Percentiles rank a stretch among this genome's conserved stretches.
These are phyloP conservation scores for Parastagonospora nodorum DNA, from an alignment of 2,329 filamentous ascomycete species.

Conservation along the genomic window DNA sequence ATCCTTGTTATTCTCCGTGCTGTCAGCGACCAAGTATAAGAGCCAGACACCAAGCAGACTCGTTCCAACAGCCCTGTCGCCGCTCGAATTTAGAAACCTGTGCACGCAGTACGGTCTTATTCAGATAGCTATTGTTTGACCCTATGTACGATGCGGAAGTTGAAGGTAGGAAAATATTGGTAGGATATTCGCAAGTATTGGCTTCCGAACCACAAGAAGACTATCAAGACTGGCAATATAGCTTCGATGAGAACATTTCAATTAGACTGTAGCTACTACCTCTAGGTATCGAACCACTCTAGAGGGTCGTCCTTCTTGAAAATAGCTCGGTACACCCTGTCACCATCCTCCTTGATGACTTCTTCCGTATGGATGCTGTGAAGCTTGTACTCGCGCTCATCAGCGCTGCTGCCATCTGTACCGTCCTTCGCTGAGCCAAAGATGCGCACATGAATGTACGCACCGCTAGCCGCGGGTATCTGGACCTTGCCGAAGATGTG, in stretches of 20 bases:
- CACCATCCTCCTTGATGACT: conserved; percentile 33
- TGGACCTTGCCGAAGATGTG: conserved; percentile 39
- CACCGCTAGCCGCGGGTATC: conserved; percentile 28
- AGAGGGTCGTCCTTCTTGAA: conserved; percentile 36
- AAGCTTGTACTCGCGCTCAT: conserved; percentile 39
- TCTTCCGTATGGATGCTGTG: conserved; percentile 45
- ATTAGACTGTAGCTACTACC: background rate
- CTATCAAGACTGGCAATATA: too few species aligned
- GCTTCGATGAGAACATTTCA: background rate
- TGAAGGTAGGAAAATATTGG: too few species aligned
- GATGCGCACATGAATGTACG: conserved; percentile 39
- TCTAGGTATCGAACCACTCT: conserved; percentile 44
- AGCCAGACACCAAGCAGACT: too few species aligned
- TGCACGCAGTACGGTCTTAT: too few species aligned
- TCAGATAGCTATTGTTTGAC: too few species aligned
- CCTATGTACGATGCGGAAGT: too few species aligned
- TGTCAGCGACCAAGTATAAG: too few species aligned
- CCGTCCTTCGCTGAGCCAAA: conserved; percentile 40
- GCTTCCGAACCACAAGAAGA: too few species aligned
- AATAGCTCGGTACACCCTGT: conserved; percentile 39
- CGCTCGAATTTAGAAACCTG: too few species aligned
- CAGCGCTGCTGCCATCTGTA: conserved; percentile 37
- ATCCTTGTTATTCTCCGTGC: too few species aligned
- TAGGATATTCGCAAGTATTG: too few species aligned
- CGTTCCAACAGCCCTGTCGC: too few species aligned